Percentiles rank a stretch among this genome's conserved stretches.
phyloP scores from a whole-genome alignment of 495 filamentous ascomycete species.

The Penicillium lividum region DNA sequence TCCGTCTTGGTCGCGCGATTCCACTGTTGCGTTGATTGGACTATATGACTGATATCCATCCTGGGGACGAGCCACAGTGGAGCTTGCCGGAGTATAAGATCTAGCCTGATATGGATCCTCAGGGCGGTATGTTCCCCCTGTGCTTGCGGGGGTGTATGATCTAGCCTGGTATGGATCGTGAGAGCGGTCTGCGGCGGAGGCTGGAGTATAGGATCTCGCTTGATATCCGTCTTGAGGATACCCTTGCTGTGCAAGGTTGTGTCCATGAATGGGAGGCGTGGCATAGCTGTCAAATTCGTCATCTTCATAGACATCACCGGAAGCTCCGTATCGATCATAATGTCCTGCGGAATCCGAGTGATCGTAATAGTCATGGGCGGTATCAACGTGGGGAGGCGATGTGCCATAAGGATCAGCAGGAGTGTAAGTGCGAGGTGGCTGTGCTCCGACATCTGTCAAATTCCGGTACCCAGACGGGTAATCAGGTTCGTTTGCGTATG shows the following conservation, averaged over 20 bases:
- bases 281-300: neutral
- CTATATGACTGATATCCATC: neutral
- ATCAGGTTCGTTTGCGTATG: conserved; percentile 8
- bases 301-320: conserved; percentile 6
- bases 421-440: conserved; percentile 15
- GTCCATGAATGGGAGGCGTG: conserved; percentile 3
- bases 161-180: conserved; percentile 14
- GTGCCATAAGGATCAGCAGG: conserved; percentile 23
- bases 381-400: neutral
- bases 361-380: conserved; percentile 13
- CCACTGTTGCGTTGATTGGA: neutral
- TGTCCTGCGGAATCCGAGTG: conserved; percentile 1
- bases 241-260: conserved; percentile 9
- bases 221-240: conserved; percentile 17
- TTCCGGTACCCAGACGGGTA: conserved; percentile 17
- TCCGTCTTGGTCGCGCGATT: neutral
- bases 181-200: neutral
- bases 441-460: conserved; percentile 15
- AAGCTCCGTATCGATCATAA: conserved; percentile 3
- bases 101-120: conserved; percentile 18
- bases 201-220: conserved; percentile 7
- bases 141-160: conserved; percentile 11
- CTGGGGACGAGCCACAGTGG: neutral
- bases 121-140: neutral
- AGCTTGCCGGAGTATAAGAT: conserved; percentile 13